Evolutionary conservation across 129 eudicot genomes (phyloP), one percentile per base, ranked within the genome.

Genomic region (Gnaphalium uliginosum): DNA sequence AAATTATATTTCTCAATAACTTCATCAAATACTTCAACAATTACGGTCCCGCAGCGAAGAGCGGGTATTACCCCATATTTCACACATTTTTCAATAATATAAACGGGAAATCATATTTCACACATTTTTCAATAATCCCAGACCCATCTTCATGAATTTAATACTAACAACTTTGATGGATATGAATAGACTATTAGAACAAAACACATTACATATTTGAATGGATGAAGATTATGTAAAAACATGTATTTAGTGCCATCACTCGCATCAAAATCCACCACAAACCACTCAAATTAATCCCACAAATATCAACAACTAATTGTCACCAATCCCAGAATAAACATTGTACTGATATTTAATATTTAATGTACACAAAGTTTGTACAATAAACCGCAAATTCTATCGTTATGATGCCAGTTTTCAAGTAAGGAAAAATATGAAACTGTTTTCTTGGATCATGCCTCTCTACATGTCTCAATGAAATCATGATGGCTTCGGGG

Each of bases 291-390:
- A 14, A 62, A 26, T 15, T 8, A 62, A 26, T 18, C 6, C 43
- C 6, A 4, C 4, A 15, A 29, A 29, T 5, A 32, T 66, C 53
- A 65, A 65, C 48, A 58, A 23, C 46, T 11, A 72, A 39, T 50
- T 23, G n/a, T 43, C 41, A 63, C 24, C 0, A 19, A 69, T 27
- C 33, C 61, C 58, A 48, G 72, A 66, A 66, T 8, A 26, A 48
- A 43, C 15, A 66, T 54, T 9, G 59, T 50, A 33, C 65, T 11
- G 54, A 46, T 56, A 25, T 54, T 53, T 29, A 26, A 73, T 76
- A 76, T 63, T 61, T 71, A 76, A 71, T 81, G 74, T 81, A 81
- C 85, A 81, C 66, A 65, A 50, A 25, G 76, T 72, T 79, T 79
- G 73, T 79, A 71, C 50, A 72, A 35, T 73, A 66, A 69, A 59